A percentile compares a stretch with the other conserved stretches of the same genome.
Conservation (phyloP, 1,284 basidiomycete species). For the Apiotrichum gracile region DNA sequence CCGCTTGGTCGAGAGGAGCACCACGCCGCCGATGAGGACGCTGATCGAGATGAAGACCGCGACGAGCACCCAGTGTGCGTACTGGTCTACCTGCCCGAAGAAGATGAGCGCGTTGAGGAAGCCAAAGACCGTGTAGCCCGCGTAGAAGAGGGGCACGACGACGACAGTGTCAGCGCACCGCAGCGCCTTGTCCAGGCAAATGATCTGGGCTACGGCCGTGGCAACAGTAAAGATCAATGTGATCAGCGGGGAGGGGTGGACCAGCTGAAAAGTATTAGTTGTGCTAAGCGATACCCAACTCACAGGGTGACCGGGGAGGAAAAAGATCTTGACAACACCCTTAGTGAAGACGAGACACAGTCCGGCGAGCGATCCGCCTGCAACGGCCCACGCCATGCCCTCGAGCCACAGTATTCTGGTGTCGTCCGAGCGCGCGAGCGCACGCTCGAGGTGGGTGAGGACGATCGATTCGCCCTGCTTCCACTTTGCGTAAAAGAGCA, state of each 20-base stretch:
- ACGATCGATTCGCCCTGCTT: slow-evolving; percentile 53
- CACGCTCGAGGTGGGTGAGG: slow-evolving; percentile 61
- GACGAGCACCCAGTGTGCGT: slow-evolving; percentile 77
- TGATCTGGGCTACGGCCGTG: slow-evolving; percentile 81
- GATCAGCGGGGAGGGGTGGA: slow-evolving; percentile 70
- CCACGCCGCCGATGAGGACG: slow-evolving; percentile 75
- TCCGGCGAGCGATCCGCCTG: slow-evolving; percentile 81
- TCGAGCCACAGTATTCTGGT: slow-evolving; percentile 77
- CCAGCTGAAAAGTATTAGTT: no score
- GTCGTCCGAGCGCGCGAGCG: slow-evolving; percentile 73
- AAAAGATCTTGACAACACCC: slow-evolving; percentile 52
- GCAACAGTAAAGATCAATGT: slow-evolving; percentile 71
- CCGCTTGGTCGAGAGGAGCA: slow-evolving; percentile 43
- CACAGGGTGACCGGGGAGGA: slow-evolving; percentile 40
- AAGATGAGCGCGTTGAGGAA: slow-evolving; percentile 69
- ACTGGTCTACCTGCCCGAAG: slow-evolving; percentile 73
- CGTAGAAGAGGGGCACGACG: slow-evolving; percentile 68
- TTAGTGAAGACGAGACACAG: slow-evolving; percentile 87
- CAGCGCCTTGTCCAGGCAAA: slow-evolving; percentile 79
- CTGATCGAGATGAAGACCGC: slow-evolving; percentile 76
- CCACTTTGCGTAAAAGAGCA: slow-evolving; percentile 47
- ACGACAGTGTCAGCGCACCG: slow-evolving; percentile 59
- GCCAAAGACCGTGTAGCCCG: slow-evolving; percentile 59
- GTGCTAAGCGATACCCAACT: no score
- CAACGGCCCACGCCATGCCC: slow-evolving; percentile 86